These are phyloP conservation scores for Penicillium sclerotiorum DNA, from an alignment of 2,329 filamentous ascomycete genomes.

Conservation along the genomic window DNA sequence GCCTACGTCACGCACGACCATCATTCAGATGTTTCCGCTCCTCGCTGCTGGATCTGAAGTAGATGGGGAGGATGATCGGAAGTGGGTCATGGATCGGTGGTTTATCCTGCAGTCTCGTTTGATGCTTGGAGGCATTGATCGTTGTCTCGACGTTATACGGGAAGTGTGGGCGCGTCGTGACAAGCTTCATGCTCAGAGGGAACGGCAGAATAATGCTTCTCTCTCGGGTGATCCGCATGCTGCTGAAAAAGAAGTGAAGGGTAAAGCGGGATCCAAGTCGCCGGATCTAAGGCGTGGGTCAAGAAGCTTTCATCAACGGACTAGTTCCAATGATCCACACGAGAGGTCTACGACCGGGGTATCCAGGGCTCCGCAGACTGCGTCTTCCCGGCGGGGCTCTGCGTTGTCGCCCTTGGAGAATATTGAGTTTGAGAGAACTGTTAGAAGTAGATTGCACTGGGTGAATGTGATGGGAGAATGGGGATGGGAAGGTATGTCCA, in stretches of 20 bases:
- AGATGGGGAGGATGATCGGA: conserved; percentile 59
- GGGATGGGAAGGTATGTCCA: conserved; percentile 68
- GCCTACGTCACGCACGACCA: conserved; percentile 62
- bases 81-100: conserved; percentile 68
- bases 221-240: conserved; percentile 1
- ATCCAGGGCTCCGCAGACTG: conserved; percentile 8
- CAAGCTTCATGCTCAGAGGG: conserved; percentile 49
- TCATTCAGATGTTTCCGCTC: conserved; percentile 71
- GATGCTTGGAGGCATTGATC: conserved; percentile 69
- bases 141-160: conserved; percentile 64
- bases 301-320: conserved; percentile 13
- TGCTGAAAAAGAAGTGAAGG: conserved; percentile 1
- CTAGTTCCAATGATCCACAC: conserved; percentile 29
- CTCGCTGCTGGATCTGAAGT: conserved; percentile 69
- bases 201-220: conserved; percentile 7
- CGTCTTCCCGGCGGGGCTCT: conserved; percentile 30
- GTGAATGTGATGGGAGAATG: conserved; percentile 71
- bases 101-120: conserved; percentile 61
- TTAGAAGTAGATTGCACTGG: conserved; percentile 70
- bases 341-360: conserved; percentile 20
- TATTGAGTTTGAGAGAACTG: conserved; percentile 63
- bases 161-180: conserved; percentile 70
- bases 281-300: not conserved
- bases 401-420: conserved; percentile 41
- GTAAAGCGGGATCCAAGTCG: not conserved